Percentiles rank a stretch among this genome's conserved stretches.
phyloP scores from a whole-genome alignment of 768 basidiomycete genomes.

The Collybia sordida region DNA sequence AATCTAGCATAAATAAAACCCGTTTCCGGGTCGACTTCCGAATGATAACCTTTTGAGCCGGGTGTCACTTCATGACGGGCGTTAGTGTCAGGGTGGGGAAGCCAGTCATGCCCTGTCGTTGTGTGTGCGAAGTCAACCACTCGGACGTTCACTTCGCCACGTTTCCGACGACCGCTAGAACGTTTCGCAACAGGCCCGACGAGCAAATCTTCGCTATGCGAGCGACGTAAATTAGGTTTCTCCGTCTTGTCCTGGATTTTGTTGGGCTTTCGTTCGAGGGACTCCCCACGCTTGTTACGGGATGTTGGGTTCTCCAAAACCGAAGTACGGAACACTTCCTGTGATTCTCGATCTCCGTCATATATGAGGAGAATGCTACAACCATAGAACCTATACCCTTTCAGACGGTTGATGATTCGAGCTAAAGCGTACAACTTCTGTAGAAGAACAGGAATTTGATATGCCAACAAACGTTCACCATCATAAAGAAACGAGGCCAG shows the following conservation, averaged over 20 bases:
- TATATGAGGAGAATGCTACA: conserved; percentile 97
- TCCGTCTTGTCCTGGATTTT: conserved; percentile 42
- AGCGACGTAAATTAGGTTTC: conserved; percentile 58
- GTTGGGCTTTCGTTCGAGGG: conserved; percentile 58
- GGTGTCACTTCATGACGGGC: conserved; percentile 46
- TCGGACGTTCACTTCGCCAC: conserved; percentile 93
- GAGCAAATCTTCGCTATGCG: conserved; percentile 79
- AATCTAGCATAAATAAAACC: conserved; percentile 90
- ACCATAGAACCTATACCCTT: conserved; percentile 98
- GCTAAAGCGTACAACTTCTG: conserved; percentile 94
- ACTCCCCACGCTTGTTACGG: conserved; percentile 75
- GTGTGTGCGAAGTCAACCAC: conserved; percentile 99
- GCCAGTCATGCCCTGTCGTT: conserved; percentile 92
- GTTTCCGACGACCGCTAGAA: conserved; percentile 62
- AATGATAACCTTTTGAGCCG: conserved; percentile 74
- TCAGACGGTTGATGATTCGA: conserved; percentile 82
- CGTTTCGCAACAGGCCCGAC: conserved; percentile 66
- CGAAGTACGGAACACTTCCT: conserved; percentile 67
- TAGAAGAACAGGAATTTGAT: conserved; percentile 90
- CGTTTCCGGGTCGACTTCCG: conserved; percentile 78
- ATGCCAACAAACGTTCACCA: conserved; percentile 78
- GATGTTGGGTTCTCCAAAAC: conserved; percentile 66
- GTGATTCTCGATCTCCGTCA: conserved; percentile 89
- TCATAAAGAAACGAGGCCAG: conserved; percentile 84
- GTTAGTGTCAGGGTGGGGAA: conserved; percentile 46